Base-by-base conservation (phyloP, 2,329 filamentous ascomycete genomes). In the Metarhizium guizhouense region DNA sequence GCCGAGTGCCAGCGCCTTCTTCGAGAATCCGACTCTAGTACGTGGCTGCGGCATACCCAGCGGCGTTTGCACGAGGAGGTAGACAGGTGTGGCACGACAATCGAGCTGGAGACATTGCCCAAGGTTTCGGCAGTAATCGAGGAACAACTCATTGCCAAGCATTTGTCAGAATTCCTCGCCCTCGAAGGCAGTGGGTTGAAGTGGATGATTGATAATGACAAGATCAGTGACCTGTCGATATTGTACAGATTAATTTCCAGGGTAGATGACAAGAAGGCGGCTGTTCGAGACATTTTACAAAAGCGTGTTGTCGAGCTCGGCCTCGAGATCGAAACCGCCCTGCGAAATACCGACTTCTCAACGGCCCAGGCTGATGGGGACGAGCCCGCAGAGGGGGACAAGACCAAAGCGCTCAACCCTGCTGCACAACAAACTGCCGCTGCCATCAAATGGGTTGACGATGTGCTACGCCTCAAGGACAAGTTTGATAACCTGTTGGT, bases 401-500 rank as follows among this genome's bases (percentile, higher is more conserved):
- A 69, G 60, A 42, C 63, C 45, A 73, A 68, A 61, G 38, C 64
- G 7, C 53, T 73, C 50, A 72, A 70, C 42, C 67, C 81, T 1
- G 75, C 85, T 7, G 92, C 90, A 32, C 87, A 90, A 67, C 87
- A 92, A 66, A 97, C 94, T 0, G 81, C 84, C 0, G 88, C 91
- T 2, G 94, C 94, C 0, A 87, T 97, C 63, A 90, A 88, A 64
- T 99, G 94, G 94, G 93, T 97, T 2, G 90, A 95, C 63, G 91
- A 96, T 63, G 88, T 97, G 2, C 75, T 99, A 51, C 72, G 74
- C 18, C 76, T 99, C 32, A 96, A 97, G 70, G 85, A 88, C 62
- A 95, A 94, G 67, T 97, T 96, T 64, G 92, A 97, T 68, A 79
- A 72, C 13, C 81, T 99, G 57, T 91, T 87, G 83, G 75, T 74